phyloP scores from a whole-genome alignment of 2,329 filamentous ascomycete genomes.

The Fusarium devonianum region DNA sequence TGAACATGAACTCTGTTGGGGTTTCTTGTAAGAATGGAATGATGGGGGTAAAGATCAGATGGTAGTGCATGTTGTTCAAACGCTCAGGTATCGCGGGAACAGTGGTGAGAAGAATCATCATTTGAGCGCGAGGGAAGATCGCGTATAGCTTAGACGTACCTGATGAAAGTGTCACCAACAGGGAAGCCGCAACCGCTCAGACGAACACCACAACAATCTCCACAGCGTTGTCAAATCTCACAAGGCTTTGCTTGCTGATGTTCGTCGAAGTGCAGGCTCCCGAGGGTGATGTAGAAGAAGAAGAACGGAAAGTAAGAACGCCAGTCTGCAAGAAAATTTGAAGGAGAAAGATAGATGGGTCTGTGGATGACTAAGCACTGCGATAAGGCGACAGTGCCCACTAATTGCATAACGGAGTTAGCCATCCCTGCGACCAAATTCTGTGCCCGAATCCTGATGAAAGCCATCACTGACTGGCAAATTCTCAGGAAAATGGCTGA shows the following conservation, averaged over 20 bases:
- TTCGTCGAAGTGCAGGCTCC: conserved; percentile 9
- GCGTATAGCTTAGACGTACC: conserved; percentile 35
- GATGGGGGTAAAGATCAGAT: conserved; percentile 60
- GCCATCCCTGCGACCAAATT: conserved; percentile 28
- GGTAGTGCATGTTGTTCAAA: conserved; percentile 77
- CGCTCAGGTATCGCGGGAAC: conserved; percentile 70
- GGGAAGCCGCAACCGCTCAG: background rate
- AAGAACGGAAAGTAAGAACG: conserved; percentile 9
- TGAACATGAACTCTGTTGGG: background rate
- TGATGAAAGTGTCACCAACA: conserved; percentile 4
- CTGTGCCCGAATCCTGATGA: conserved; percentile 16
- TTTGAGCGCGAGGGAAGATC: conserved; percentile 32
- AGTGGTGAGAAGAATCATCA: conserved; percentile 66
- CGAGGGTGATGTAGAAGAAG: conserved; percentile 21
- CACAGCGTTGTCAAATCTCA: background rate
- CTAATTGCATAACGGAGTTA: conserved; percentile 28
- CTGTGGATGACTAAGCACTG: conserved; percentile 32
- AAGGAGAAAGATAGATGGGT: conserved; percentile 26
- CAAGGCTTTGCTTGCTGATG: background rate
- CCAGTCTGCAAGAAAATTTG: conserved; percentile 32
- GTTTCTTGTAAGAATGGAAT: background rate
- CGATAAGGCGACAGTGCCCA: conserved; percentile 11
- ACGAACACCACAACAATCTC: background rate
- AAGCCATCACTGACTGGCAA: conserved; percentile 1
- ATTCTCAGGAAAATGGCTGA: conserved; percentile 68